Percentiles rank a stretch among this genome's conserved stretches.
phyloP scores from a whole-genome alignment of 176 grass and related monocot species.

The Musa itinerans region DNA sequence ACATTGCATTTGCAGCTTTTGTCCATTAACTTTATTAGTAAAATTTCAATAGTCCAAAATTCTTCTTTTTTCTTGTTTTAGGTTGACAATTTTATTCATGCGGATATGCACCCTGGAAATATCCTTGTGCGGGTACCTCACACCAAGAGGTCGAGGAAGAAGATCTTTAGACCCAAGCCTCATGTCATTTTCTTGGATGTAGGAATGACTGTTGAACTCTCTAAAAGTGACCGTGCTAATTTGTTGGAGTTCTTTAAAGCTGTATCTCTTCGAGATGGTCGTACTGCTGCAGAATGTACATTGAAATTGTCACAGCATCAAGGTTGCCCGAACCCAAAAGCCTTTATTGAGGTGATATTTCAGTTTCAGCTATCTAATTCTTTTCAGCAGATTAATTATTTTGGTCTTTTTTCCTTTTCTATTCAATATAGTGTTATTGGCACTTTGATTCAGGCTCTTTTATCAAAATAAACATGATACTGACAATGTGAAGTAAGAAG shows the following conservation, averaged over 20 bases:
- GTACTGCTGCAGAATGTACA: conserved; percentile 75
- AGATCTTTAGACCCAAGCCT: conserved; percentile 66
- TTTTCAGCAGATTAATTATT: neutral
- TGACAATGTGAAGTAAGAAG: neutral
- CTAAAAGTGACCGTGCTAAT: conserved; percentile 64
- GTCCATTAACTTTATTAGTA: neutral
- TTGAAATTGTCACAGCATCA: conserved; percentile 70
- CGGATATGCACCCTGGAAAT: conserved; percentile 96
- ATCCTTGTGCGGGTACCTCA: conserved; percentile 78
- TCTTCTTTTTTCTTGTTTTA: conserved; percentile 23
- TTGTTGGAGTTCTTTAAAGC: conserved; percentile 85
- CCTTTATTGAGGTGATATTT: conserved; percentile 62
- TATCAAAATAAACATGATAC: neutral
- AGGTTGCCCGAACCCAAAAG: conserved; percentile 70
- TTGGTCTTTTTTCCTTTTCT: conserved; percentile 11
- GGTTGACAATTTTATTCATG: conserved; percentile 99
- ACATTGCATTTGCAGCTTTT: neutral
- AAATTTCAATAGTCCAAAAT: neutral
- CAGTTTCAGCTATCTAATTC: conserved; percentile 20
- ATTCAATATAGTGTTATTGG: neutral
- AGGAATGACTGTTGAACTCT: conserved; percentile 92
- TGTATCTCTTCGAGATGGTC: conserved; percentile 74
- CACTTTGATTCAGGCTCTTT: neutral
- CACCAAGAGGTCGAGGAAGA: conserved; percentile 41
- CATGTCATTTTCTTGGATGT: conserved; percentile 93